These are phyloP conservation scores for Annona cherimola DNA, from an alignment of 164 flowering plant species.

Conservation along the genomic window DNA sequence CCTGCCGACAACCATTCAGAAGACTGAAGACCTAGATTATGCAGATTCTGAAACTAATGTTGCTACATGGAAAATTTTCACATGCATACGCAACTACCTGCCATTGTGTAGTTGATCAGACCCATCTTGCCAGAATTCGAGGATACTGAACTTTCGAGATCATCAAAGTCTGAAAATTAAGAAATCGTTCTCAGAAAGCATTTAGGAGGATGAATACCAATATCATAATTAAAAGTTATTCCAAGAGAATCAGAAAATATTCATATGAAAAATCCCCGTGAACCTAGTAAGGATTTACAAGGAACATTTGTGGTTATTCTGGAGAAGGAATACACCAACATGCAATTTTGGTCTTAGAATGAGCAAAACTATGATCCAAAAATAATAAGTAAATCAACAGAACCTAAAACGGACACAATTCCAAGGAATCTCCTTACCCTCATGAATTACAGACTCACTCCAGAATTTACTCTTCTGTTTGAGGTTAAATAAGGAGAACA, in stretches of 20 bases:
- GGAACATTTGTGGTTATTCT: background rate
- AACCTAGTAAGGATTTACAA: background rate
- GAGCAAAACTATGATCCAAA: background rate
- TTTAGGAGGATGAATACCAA: background rate
- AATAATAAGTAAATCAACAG: background rate
- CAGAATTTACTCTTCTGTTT: slow-evolving; percentile 84
- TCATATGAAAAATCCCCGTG: background rate
- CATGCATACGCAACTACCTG: slow-evolving; percentile 49
- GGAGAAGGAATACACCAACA: background rate
- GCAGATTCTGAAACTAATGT: background rate
- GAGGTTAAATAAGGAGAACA: slow-evolving; percentile 91
- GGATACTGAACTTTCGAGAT: slow-evolving; percentile 47
- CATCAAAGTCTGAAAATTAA: slow-evolving; percentile 58
- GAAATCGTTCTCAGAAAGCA: background rate
- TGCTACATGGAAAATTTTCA: background rate
- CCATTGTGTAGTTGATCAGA: slow-evolving; percentile 62
- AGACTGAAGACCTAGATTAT: background rate
- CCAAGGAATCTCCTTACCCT: slow-evolving; percentile 34
- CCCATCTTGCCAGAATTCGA: slow-evolving; percentile 34
- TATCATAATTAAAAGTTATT: background rate
- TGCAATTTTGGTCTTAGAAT: background rate
- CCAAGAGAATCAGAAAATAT: background rate
- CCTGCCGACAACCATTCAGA: background rate
- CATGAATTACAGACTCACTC: slow-evolving; percentile 76
- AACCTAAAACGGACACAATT: background rate